Evolutionary conservation across 2,329 filamentous ascomycete genomes (phyloP), one percentile per base, ranked within the genome.

Genomic region (Beauveria sp.): DNA sequence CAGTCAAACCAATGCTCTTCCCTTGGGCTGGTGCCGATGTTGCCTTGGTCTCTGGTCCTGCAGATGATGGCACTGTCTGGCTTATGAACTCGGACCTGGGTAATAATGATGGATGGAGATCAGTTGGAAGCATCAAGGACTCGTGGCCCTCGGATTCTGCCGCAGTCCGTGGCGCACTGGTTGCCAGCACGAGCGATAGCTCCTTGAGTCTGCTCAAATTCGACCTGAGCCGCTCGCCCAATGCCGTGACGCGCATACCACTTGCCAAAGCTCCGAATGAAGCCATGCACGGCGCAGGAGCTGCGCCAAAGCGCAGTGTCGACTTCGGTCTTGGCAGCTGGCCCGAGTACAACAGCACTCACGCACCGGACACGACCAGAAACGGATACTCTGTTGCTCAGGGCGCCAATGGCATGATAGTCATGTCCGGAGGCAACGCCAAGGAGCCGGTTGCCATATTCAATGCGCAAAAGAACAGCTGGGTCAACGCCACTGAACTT

Each of bases 171-270:
- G 85, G 84, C 28, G 79, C 85, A 0, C 69, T 96, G 4, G 75
- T 96, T n/a, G 77, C 79, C 14, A 89, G 88, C 24, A 81, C 85
- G 47, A 54, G 52, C 8, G 91, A 96, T 71, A 86, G 83, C 30
- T 93, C 89, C 73, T 93, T 90, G 70, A 85, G 87, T 45, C 77
- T 98, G 20, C 86, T 92, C 67, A 85, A 86, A 12, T 96, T 95
- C 67, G 86, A 96, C 70, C 82, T 92, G 75, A 81, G 81, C 16
- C 79, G 81, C 10, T 85, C 87, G 0, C 93, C 93, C 3, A 96
- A 96, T 70, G 75, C 38, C 5, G 20, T 60, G 50, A 49, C 20
- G 16, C 42, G 58, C 14, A 60, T 55, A 24, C 58, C 58, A 18
- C 3, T 60, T 14, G 58, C 49, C 22, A 51, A 42, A 8, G 46